phyloP scores from a whole-genome alignment of 2,329 filamentous ascomycete species.

The Aureobasidium sp. region DNA sequence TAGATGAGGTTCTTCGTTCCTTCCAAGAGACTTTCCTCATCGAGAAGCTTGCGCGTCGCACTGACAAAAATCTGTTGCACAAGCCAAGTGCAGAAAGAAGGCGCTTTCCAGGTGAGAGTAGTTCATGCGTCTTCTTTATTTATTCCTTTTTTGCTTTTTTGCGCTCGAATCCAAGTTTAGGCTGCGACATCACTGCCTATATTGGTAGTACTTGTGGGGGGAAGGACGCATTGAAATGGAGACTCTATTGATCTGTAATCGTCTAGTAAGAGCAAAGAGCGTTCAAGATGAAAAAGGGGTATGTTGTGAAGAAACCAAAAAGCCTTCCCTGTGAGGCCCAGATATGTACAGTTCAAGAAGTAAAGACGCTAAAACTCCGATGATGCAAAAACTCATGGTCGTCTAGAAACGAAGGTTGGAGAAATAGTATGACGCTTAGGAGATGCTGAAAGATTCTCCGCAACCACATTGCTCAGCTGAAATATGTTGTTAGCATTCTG shows the following conservation, averaged over 20 bases:
- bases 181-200: not conserved
- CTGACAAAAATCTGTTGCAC: too few species aligned
- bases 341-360: constrained; percentile 8
- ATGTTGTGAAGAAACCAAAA: not conserved
- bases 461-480: constrained; percentile 93
- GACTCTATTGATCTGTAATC: constrained; percentile 2
- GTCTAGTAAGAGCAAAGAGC: not conserved
- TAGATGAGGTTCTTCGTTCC: not conserved
- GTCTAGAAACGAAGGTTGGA: not conserved
- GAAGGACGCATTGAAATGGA: not conserved
- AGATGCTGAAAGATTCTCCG: constrained; percentile 78
- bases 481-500: constrained; percentile 7
- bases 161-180: not conserved
- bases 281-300: not conserved
- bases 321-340: not conserved
- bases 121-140: not conserved
- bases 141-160: not conserved
- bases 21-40: not conserved
- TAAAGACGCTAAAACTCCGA: not conserved
- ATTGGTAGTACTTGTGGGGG: not conserved
- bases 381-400: constrained; percentile 1
- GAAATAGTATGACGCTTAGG: constrained; percentile 23
- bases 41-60: not conserved
- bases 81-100: not conserved
- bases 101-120: not conserved